phyloP scores from a whole-genome alignment of 495 filamentous ascomycete species.

The Articulospora tetracladia region DNA sequence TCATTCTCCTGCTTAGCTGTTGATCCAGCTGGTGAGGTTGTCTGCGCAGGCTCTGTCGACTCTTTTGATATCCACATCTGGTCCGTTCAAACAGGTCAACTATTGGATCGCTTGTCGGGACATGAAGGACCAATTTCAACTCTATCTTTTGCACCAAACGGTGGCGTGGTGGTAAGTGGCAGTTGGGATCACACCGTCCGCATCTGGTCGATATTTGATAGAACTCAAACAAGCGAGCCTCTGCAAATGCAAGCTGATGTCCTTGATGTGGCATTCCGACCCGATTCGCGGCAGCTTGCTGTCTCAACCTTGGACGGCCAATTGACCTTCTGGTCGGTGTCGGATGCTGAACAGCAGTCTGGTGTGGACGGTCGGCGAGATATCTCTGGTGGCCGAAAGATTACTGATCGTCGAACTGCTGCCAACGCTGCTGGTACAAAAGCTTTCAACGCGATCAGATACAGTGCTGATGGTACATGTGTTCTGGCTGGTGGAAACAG shows the following conservation, averaged over 20 bases:
- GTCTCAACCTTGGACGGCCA: conserved; percentile 92
- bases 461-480: conserved; percentile 88
- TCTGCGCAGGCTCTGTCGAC: conserved; percentile 91
- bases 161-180: conserved; percentile 77
- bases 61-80: conserved; percentile 97
- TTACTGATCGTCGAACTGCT: conserved; percentile 81
- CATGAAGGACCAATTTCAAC: conserved; percentile 92
- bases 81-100: conserved; percentile 96
- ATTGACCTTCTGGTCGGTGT: conserved; percentile 90
- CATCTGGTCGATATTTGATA: conserved; percentile 90
- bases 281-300: conserved; percentile 86
- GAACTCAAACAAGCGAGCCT: conserved; percentile 93
- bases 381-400: conserved; percentile 85
- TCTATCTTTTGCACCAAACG: conserved; percentile 82
- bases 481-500: conserved; percentile 88
- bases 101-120: conserved; percentile 84
- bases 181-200: conserved; percentile 95
- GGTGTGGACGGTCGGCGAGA: conserved; percentile 86
- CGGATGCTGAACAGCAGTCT: conserved; percentile 75
- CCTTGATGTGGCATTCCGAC: conserved; percentile 78
- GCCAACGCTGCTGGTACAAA: conserved; percentile 89
- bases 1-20: conserved; percentile 92
- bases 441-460: conserved; percentile 79
- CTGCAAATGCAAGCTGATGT: conserved; percentile 87
- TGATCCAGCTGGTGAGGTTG: conserved; percentile 93